Base-by-base conservation (phyloP, 441 rosid species). In the Populus hybrid region DNA sequence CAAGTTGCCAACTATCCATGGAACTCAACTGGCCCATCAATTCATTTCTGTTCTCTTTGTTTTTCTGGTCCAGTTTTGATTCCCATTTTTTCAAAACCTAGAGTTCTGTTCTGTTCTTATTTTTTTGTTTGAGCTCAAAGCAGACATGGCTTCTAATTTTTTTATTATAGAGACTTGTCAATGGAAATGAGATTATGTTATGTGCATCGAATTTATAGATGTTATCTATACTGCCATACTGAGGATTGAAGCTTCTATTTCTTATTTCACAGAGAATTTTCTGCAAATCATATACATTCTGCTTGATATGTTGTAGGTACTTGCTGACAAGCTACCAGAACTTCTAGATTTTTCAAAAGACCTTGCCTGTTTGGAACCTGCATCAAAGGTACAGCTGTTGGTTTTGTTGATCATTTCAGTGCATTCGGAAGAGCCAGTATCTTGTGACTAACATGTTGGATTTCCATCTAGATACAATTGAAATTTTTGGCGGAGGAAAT, bases 311-410 rank as follows among this genome's bases (percentile, higher is more conserved):
- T 75, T 83, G 69, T 83, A 96, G 97, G 95, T 96, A 78, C 94
- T 96, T 77, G 94, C 86, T 76, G 98, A 92, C 76, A 91, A 94
- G 86, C 84, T 90, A 72, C 94, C 98, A n/a, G 97, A 92, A 78
- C 90, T 91, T 77, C 83, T 92, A 69, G 96, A 94, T 84, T 94
- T 96, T 83, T 85, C 94, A 12, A 84, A 87, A 80, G 94, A 91
- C 76, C 87, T 92, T 75, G 76, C 85, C 66, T 84, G 88, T 84
- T 84, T 93, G 84, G 98, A 93, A 88, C 84, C 91, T 69, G 85
- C 98, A 70, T 76, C 99, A 81, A 94, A 84, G 98, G 99, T 96
- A 83, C 76, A 64, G 34, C 16, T 68, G 38, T 64, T 75, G 71
- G 28, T 40, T 16, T 3, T 70, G 23, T n/a, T 69, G 74, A 67